A percentile compares a stretch with the other conserved stretches of the same genome.
These are phyloP conservation scores for Apophysomyces elegans DNA, from an alignment of 371 early-diverging fungal species.

Conservation along the genomic window DNA sequence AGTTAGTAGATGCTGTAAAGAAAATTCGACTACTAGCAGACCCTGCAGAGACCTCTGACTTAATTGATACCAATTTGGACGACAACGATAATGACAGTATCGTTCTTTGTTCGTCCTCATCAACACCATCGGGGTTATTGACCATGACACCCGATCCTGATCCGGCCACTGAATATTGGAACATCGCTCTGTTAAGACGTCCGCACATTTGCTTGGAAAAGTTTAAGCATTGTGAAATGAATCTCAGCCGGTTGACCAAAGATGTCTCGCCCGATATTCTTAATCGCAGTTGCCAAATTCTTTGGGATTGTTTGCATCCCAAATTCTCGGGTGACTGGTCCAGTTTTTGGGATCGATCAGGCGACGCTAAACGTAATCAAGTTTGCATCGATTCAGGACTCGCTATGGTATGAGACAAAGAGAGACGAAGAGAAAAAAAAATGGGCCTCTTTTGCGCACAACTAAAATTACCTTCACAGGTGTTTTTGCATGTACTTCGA, in stretches of 20 bases:
- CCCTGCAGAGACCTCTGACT: conserved; percentile 7
- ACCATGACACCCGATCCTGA: conserved; percentile 27
- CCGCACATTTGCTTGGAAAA: conserved; percentile 41
- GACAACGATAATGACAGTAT: conserved; percentile 3
- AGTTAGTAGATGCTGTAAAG: conserved; percentile 52
- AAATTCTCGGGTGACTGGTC: conserved; percentile 49
- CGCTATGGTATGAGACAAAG: conserved; percentile 31
- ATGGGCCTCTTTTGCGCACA: neutral
- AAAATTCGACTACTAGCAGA: conserved; percentile 40
- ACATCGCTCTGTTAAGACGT: conserved; percentile 33
- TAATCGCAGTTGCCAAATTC: conserved; percentile 43
- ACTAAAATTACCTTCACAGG: conserved; percentile 10
- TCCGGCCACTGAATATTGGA: conserved; percentile 48
- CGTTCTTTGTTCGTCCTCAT: neutral
- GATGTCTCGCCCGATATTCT: conserved; percentile 43
- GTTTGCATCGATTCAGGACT: conserved; percentile 50
- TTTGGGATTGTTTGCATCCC: conserved; percentile 53
- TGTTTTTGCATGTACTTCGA: conserved; percentile 43
- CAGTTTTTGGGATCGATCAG: conserved; percentile 47
- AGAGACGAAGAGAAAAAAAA: conserved; percentile 1
- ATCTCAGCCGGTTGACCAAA: conserved; percentile 33
- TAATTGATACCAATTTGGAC: neutral
- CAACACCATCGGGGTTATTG: conserved; percentile 6
- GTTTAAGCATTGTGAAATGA: conserved; percentile 33
- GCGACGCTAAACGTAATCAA: conserved; percentile 46